Percentiles rank a stretch among this genome's conserved stretches.
Conservation (phyloP, 176 grass and related monocot species). For the Zea mays region DNA sequence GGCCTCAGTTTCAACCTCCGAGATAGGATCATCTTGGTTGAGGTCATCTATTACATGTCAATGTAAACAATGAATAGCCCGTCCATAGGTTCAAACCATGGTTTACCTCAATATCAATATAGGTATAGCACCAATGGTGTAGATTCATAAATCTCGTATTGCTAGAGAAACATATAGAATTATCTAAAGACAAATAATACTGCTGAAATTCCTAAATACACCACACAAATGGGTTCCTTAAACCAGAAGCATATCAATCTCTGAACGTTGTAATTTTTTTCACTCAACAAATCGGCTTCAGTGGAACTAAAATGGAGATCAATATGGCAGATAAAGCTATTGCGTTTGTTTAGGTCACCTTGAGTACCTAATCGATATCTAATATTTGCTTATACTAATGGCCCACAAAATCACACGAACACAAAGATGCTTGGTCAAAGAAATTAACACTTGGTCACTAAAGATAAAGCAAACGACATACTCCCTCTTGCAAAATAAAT, state of each 20-base stretch:
- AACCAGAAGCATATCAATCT: not conserved
- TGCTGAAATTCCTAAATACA: not conserved
- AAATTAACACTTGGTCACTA: conserved; percentile 1
- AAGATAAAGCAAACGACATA: conserved; percentile 17
- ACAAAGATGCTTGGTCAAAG: conserved; percentile 16
- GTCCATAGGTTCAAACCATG: not conserved
- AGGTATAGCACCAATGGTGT: conserved; percentile 18
- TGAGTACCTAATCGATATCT: conserved; percentile 17
- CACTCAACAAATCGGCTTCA: not conserved
- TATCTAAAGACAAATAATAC: not conserved
- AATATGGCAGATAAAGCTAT: not conserved
- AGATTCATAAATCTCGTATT: not conserved
- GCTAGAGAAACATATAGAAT: conserved; percentile 5
- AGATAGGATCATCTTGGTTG: conserved; percentile 47
- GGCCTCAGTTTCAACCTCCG: conserved; percentile 35
- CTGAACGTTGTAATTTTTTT: not conserved
- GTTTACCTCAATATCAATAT: not conserved
- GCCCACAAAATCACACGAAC: not conserved
- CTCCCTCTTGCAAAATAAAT: too few species aligned
- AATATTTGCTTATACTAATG: not conserved
- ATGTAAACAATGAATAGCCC: conserved; percentile 3
- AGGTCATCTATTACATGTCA: conserved; percentile 57
- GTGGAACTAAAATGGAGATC: conserved; percentile 10
- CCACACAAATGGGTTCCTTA: not conserved
- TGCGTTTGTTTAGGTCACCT: not conserved